These are phyloP conservation scores for Sorghum bicolor DNA, from an alignment of 176 grass and related monocot genomes.

Conservation along the genomic window Sorghum_bicolor_NCBIv3 NC_012872.2:68164001-68164500, in stretches of 20 bases:
- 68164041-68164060: constrained; percentile 24
- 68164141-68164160: background rate
- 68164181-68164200: too few species aligned
- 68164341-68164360: constrained; percentile 46
- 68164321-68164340: constrained; percentile 59
- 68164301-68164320: constrained; percentile 46
- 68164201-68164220: background rate
- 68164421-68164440: constrained; percentile 21
- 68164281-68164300: constrained; percentile 62
- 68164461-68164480: background rate
- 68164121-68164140: background rate
- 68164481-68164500: too few species aligned
- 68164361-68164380: constrained; percentile 15
- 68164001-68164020: constrained; percentile 33
- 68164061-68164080: background rate
- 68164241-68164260: background rate
- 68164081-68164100: background rate
- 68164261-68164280: constrained; percentile 27
- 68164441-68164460: background rate
- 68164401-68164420: constrained; percentile 46
- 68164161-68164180: background rate
- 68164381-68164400: constrained; percentile 16
- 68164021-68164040: background rate
- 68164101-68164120: background rate
- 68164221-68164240: constrained; percentile 3